phyloP scores from a whole-genome alignment of 305 asterid genomes.

The Fraxinus greggii region DNA sequence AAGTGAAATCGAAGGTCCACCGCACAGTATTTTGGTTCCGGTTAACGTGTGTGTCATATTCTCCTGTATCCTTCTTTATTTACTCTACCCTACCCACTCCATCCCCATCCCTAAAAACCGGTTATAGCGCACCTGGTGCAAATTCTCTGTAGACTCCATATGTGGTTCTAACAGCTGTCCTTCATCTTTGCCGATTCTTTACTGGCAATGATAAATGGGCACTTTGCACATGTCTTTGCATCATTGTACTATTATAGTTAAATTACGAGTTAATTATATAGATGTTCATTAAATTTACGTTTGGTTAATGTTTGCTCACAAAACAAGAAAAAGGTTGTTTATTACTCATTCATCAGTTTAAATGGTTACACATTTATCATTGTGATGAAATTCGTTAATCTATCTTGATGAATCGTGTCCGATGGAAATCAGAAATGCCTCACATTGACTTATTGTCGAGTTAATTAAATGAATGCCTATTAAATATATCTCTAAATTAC shows the following conservation, averaged over 20 bases:
- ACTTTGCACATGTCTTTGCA: neutral
- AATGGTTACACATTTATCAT: too few species aligned
- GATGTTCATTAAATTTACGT: too few species aligned
- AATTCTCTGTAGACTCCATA: neutral
- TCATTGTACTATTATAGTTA: neutral
- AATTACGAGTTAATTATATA: neutral
- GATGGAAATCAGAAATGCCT: too few species aligned
- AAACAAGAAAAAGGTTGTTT: neutral
- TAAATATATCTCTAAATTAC: too few species aligned
- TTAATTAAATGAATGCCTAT: too few species aligned
- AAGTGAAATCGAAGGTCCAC: slow-evolving; percentile 23
- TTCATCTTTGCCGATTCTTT: neutral
- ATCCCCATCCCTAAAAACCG: neutral
- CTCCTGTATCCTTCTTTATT: slow-evolving; percentile 6
- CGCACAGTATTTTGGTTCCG: slow-evolving; percentile 7
- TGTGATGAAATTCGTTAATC: neutral
- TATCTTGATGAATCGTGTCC: too few species aligned
- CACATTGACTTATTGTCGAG: too few species aligned
- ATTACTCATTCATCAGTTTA: neutral
- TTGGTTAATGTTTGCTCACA: neutral
- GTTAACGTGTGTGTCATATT: slow-evolving; percentile 11
- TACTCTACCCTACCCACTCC: neutral
- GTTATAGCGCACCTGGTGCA: slow-evolving; percentile 3
- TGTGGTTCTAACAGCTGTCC: neutral
- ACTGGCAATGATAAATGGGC: neutral